Conservation (phyloP, 805 yeast genomes). For the Ogataea salicorniae region DNA sequence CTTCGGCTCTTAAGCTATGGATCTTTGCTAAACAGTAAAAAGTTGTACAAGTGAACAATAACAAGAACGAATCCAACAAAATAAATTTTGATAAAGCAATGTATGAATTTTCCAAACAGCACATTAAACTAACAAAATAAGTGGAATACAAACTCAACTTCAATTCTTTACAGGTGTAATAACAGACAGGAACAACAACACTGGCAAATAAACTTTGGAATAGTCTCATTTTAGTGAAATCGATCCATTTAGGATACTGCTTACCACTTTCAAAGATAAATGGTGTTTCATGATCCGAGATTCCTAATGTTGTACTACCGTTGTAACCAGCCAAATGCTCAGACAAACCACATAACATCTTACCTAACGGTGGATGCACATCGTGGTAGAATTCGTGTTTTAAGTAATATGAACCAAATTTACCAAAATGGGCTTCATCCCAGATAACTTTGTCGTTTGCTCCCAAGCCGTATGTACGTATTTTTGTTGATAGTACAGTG, state of each 20-base stretch:
- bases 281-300: background rate
- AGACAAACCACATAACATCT: slow-evolving; percentile 71
- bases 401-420: slow-evolving; percentile 75
- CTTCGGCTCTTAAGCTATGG: slow-evolving; percentile 40
- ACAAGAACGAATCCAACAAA: slow-evolving; percentile 67
- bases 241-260: slow-evolving; percentile 54
- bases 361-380: slow-evolving; percentile 86
- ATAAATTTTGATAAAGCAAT: slow-evolving; percentile 71
- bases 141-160: slow-evolving; percentile 47
- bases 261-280: slow-evolving; percentile 69
- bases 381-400: slow-evolving; percentile 79
- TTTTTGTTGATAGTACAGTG: slow-evolving; percentile 43
- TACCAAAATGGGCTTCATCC: slow-evolving; percentile 96
- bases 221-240: slow-evolving; percentile 61
- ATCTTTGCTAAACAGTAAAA: slow-evolving; percentile 53
- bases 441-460: slow-evolving; percentile 61
- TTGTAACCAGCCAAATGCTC: slow-evolving; percentile 54
- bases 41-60: slow-evolving; percentile 72
- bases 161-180: slow-evolving; percentile 59
- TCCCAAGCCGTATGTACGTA: slow-evolving; percentile 57
- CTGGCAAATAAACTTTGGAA: slow-evolving; percentile 69
- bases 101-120: slow-evolving; percentile 62
- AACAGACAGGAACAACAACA: slow-evolving; percentile 64
- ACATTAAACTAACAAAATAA: slow-evolving; percentile 58
- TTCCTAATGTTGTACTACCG: background rate